Conservation (phyloP, 179 eudicot genomes). For the Gypsophila paniculata region DNA sequence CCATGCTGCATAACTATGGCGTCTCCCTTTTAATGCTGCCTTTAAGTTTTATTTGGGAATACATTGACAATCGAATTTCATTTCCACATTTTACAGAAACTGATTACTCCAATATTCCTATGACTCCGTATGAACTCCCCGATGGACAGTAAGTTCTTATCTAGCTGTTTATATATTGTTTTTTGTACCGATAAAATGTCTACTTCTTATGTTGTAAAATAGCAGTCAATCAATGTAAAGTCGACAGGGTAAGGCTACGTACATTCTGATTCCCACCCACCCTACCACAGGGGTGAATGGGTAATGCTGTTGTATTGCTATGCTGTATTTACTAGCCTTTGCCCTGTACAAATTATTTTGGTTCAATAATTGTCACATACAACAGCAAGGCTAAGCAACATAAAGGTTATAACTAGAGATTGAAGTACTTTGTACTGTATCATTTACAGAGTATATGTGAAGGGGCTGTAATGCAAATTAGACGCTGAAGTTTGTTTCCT, state of each 20-base stretch:
- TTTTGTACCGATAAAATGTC: background rate
- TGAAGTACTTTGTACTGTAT: background rate
- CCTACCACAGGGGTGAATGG: background rate
- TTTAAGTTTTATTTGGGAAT: background rate
- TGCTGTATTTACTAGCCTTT: background rate
- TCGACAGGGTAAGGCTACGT: background rate
- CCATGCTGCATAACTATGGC: constrained; percentile 1
- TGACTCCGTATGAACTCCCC: constrained; percentile 97
- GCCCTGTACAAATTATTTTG: background rate
- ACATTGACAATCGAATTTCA: background rate
- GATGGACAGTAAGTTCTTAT: constrained; percentile 91
- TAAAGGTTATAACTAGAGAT: background rate
- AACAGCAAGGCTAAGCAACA: background rate
- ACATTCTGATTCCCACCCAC: background rate
- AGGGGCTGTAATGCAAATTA: background rate
- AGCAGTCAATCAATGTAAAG: background rate
- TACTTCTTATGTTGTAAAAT: background rate
- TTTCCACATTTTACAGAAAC: constrained; percentile 44
- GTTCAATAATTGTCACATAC: background rate
- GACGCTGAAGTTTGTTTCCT: no score
- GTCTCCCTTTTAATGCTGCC: background rate
- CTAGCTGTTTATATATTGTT: constrained; percentile 10
- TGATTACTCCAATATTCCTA: constrained; percentile 88
- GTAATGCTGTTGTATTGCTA: background rate
- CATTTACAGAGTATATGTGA: no score